Evolutionary conservation across 1,139 yeast species (phyloP), one percentile per base, ranked within the genome.

Genomic region (Yamadazyma spencermartinsiae): DNA sequence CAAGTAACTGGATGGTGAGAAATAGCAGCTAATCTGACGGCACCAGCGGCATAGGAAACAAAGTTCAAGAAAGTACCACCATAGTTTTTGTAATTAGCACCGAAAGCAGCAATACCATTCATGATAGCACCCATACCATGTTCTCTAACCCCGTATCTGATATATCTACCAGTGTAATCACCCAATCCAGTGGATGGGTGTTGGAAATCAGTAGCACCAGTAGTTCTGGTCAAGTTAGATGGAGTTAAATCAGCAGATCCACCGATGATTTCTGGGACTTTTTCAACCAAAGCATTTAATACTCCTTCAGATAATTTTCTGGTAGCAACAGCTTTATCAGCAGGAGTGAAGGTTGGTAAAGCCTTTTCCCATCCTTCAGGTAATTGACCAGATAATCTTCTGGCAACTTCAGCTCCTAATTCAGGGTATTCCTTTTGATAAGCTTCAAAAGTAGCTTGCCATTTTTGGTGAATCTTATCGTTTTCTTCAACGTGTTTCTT

Each of bases 51-150:
- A 64, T 92, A 92, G 8, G 98, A 89, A 48, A 94, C 98, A 58
- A 92, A 92, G 82, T 94, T 92, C 68, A 92, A 79, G 89, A 92
- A 92, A 60, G 99, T 92, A 72, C 96, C 98, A 68, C 96, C 97
- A 72, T 82, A 90, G 56, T 90, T 86, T 70, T 84, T 86, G 77
- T 78, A 82, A 76, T 88, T 88, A 51, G 86, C 87, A 72, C 98
- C 98, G 61, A 76, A 94, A 37, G 97, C 97, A 51, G 94, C 79
- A 58, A 92, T 86, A 82, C 99, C 99, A 70, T 94, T 92, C 83
- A 92, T 80, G 65, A 92, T 86, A 52, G 98, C 98, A 72, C 97
- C 97, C 98, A 92, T 90, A 69, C 89, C 98, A 72, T 94, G 98
- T 76, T 92, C 99, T 73, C 99, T 87, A 50, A 92, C 97, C 81